Evolutionary conservation across 2,329 filamentous ascomycete genomes (phyloP).

Genomic region (Diplodia seriata): DNA sequence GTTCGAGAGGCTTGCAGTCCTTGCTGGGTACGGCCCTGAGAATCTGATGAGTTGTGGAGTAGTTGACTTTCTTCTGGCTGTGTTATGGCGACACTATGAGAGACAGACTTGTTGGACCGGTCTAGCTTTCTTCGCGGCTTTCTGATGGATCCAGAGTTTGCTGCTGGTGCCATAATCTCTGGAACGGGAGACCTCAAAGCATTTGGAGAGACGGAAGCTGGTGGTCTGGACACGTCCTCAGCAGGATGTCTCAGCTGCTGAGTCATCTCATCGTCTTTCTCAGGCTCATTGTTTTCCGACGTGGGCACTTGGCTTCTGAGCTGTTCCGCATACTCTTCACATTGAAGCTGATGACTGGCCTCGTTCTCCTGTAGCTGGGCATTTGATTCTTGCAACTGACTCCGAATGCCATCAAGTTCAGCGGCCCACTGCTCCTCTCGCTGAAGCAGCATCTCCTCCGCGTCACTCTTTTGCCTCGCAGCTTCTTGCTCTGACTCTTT

Average conservation of each 20-base stretch:
- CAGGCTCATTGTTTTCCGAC: background rate
- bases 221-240: background rate
- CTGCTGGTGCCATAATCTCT: background rate
- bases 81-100: background rate
- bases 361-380: background rate
- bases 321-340: constrained; percentile 3
- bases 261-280: too few relatives aligned
- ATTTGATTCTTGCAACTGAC: background rate
- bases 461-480: background rate
- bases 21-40: background rate
- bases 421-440: constrained; percentile 3
- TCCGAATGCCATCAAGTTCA: background rate
- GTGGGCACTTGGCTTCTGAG: background rate
- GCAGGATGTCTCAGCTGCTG: background rate
- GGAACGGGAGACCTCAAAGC: background rate
- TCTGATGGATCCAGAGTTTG: background rate
- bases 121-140: background rate
- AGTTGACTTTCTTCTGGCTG: background rate
- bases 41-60: too few relatives aligned
- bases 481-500: constrained; percentile 1
- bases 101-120: background rate
- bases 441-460: background rate
- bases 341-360: constrained; percentile 1
- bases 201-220: background rate
- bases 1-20: too few relatives aligned